These are phyloP conservation scores for Nicotiana attenuata DNA, from an alignment of 257 asterid genomes.

Conservation along the genomic window DNA sequence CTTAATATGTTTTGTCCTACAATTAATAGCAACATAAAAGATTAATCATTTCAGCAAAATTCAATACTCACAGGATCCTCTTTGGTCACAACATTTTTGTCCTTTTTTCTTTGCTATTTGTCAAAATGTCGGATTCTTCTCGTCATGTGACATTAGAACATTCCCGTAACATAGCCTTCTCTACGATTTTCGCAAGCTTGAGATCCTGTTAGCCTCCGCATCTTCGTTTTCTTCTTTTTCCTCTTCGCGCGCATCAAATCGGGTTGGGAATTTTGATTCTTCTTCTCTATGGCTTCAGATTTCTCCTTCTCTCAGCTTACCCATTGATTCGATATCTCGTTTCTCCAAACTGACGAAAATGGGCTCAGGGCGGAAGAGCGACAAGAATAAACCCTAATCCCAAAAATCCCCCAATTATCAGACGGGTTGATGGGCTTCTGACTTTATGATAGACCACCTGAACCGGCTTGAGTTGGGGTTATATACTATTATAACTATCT, in stretches of 20 bases:
- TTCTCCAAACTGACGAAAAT: neutral
- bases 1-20: too few species aligned
- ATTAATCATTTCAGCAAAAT: neutral
- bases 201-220: conserved; percentile 67
- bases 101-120: conserved; percentile 19
- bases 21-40: neutral
- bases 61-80: conserved; percentile 33
- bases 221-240: conserved; percentile 31
- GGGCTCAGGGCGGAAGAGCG: neutral
- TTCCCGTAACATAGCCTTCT: conserved; percentile 41
- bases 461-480: too few species aligned
- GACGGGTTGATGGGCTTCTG: conserved; percentile 53
- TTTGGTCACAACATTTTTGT: conserved; percentile 17
- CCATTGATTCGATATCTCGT: neutral
- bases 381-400: neutral
- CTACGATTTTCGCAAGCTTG: conserved; percentile 62
- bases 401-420: conserved; percentile 16
- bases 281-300: neutral
- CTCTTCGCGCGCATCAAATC: neutral
- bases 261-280: neutral
- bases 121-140: conserved; percentile 17
- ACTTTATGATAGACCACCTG: too few species aligned
- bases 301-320: neutral
- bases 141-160: conserved; percentile 11
- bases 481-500: too few species aligned